Evolutionary conservation across 2,329 filamentous ascomycete genomes (phyloP), one percentile per base, ranked within the genome.

Genomic region (Microthyrium microscopicum): DNA sequence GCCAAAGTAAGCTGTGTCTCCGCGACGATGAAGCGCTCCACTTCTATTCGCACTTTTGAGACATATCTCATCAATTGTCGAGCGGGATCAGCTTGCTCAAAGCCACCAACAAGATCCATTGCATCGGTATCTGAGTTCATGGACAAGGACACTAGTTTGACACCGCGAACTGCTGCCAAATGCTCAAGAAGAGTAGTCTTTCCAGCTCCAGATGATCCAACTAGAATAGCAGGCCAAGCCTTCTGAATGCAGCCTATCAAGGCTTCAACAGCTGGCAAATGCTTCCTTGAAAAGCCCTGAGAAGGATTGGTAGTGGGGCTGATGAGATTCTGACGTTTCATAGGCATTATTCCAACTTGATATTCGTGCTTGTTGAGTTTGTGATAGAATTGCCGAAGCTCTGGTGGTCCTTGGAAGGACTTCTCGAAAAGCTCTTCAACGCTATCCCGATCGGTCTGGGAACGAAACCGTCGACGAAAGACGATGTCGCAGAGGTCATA

Each of bases 61-160:
- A n/a, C n/a, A n/a, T n/a, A n/a, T n/a, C n/a, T n/a, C n/a, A n/a
- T n/a, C n/a, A n/a, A n/a, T 40, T 79, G 71, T 35, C 87, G 69
- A 33, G 78, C 65, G 16, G 81, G 73, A 50, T 98, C 89, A 13
- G 82, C 75, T 55, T 98, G 89, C 52, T 98, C 89, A 49, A 93
- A 98, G 0, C 89, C 89, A 47, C 89, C 89, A 36, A 98, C 82
- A 36, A 98, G 70, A 54, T 98, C 89, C 74, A 93, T 93, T 1
- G 87, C 85, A 52, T 98, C 89, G 28, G 93, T 80, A 46, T 98
- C 91, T 5, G 85, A 77, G 49, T 93, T 98, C 57, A 98, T 73
- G 1, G 85, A 75, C 45, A 95, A 81, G 12, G 83, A 78, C 20
- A 85, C 69, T 3, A 95, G 60, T 1, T 73, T 64, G 35, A 77